Base-by-base conservation (phyloP, 2,329 filamentous ascomycete genomes). In the Alternaria triticimaculans region DNA sequence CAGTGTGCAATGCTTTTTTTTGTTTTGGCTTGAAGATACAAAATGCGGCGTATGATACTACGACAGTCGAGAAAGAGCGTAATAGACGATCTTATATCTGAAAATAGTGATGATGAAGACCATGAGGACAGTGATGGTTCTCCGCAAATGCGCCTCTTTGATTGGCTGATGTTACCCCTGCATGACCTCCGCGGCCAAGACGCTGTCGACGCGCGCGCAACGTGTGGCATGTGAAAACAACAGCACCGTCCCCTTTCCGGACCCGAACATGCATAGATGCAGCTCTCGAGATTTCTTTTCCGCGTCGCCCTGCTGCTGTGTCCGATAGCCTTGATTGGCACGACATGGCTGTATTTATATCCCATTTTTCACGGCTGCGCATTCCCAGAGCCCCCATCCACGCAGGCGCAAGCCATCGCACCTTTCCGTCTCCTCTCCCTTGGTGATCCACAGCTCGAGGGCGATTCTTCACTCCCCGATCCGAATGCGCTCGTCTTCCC, bases 371-470 rank as follows among this genome's bases (percentile, higher is more conserved):
- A 77, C 69, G 87, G 88, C 74, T 98, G 94, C 84, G 89, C 87
- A 41, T 98, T 97, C 80, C 93, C 94, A 6, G 26, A 59, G 25
- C 72, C 70, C 11, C 64, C 69, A 15, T n/a, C 61, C 5, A 46
- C 64, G 10, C 54, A 61, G 28, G 26, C 57, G 18, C 55, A 61
- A 21, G 21, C 55, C n/a, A 60, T 75, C 64, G 92, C 93, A 4
- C 93, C 94, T 0, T 97, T 98, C 75, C 88, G 95, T 62, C 88
- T 98, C 4, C 89, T 98, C 14, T 89, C 94, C 1, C 87, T 98
- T 21, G 95, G 92, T 64, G 95, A 98, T 79, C 95, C 95, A 6
- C 95, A 98, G 79, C 87, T 98, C 58, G 95, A 98, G 82, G 95
- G 95, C 72, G 93, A 97, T 77, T 93, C 91, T 3, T 94, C 92